Percentiles rank a stretch among this genome's conserved stretches.
Conservation (phyloP, 1,284 basidiomycete genomes). For the Prillingera fragicola region DNA sequence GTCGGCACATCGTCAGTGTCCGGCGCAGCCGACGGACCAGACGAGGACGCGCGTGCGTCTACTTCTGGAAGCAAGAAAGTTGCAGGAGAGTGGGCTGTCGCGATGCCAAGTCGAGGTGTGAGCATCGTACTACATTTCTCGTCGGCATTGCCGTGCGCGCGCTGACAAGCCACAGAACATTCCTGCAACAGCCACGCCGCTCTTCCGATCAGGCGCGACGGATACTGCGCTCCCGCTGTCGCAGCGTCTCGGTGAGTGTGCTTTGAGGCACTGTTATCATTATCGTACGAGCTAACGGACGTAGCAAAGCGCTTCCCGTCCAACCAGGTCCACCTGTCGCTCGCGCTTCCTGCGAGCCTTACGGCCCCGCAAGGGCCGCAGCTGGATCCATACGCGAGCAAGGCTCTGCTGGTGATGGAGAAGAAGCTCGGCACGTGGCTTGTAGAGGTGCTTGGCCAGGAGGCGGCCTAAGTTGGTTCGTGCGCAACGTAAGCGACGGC, state of each 20-base stretch:
- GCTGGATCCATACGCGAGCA: conserved; percentile 36
- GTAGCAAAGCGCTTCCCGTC: conserved; percentile 38
- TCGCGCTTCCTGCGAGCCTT: conserved; percentile 34
- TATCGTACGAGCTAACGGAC: background rate
- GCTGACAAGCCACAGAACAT: conserved; percentile 37
- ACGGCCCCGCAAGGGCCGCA: conserved; percentile 29
- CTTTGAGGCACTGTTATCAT: background rate
- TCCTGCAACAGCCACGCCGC: conserved; percentile 57
- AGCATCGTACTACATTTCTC: conserved; percentile 20
- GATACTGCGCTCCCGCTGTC: conserved; percentile 68
- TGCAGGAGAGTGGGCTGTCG: conserved; percentile 73
- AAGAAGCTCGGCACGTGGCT: conserved; percentile 41
- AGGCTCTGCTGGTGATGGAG: conserved; percentile 40
- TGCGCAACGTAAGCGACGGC: too few species aligned
- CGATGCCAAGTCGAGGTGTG: conserved; percentile 61
- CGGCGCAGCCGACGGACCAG: background rate
- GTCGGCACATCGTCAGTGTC: conserved; percentile 55
- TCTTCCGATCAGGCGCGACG: conserved; percentile 61
- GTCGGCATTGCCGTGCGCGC: too few species aligned
- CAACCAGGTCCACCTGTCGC: conserved; percentile 43
- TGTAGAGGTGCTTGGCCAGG: conserved; percentile 23
- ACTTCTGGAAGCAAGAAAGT: conserved; percentile 56
- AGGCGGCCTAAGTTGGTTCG: too few species aligned
- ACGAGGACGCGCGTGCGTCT: conserved; percentile 19
- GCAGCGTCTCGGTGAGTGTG: conserved; percentile 67